A percentile compares a stretch with the other conserved stretches of the same genome.
Conservation (phyloP, 805 yeast species). For the Diddensiella santjacobensis region DNA sequence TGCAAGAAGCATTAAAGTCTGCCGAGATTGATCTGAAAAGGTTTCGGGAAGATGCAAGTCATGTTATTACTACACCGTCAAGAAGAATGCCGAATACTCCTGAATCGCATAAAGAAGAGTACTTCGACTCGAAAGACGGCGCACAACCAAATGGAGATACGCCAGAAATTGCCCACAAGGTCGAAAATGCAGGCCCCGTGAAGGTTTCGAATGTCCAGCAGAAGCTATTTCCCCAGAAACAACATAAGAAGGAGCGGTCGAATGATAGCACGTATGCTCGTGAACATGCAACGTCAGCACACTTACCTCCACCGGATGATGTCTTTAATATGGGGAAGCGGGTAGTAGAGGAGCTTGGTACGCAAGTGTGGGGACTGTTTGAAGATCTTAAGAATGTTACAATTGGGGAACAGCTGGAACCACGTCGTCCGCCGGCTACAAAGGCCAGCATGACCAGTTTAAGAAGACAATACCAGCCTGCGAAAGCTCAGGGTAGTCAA, state of each 20-base stretch:
- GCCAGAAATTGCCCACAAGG: neutral
- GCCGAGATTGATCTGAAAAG: slow-evolving; percentile 36
- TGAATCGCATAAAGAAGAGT: neutral
- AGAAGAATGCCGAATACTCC: neutral
- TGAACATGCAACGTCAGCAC: neutral
- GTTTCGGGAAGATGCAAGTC: slow-evolving; percentile 27
- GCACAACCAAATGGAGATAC: neutral
- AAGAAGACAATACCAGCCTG: neutral
- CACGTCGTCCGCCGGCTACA: neutral
- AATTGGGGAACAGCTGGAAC: slow-evolving; percentile 28
- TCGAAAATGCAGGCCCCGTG: neutral
- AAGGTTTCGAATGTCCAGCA: neutral
- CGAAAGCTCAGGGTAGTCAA: neutral
- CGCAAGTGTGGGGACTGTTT: slow-evolving; percentile 35
- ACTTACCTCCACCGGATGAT: slow-evolving; percentile 25
- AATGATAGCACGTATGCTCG: neutral
- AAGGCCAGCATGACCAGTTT: slow-evolving; percentile 2
- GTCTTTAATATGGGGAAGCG: slow-evolving; percentile 30
- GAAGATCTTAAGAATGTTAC: slow-evolving; percentile 36
- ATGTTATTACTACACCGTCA: slow-evolving; percentile 16
- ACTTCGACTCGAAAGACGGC: neutral
- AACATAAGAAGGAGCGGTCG: slow-evolving; percentile 2
- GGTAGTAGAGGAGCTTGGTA: slow-evolving; percentile 33
- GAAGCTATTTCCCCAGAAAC: neutral
- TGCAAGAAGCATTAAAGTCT: slow-evolving; percentile 31